These are phyloP conservation scores for Chaetomidium leptoderma DNA, from an alignment of 495 filamentous ascomycete genomes.

Conservation along the genomic window DNA sequence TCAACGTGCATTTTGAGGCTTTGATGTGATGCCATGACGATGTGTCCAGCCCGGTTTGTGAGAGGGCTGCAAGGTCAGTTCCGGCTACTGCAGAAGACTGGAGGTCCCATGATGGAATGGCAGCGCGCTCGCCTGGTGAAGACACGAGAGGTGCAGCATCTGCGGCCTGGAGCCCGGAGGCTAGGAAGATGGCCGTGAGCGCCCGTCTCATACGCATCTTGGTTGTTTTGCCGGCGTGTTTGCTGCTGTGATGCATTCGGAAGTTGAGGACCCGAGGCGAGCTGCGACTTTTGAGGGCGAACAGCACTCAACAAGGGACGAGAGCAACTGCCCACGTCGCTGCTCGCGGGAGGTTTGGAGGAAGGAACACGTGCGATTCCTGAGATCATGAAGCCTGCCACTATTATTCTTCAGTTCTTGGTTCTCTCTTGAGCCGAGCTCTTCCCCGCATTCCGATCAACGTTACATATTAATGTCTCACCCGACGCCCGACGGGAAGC, in stretches of 20 bases:
- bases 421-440: not conserved
- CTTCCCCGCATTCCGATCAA: slow-evolving; percentile 10
- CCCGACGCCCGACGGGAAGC: no score
- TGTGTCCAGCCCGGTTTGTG: slow-evolving; percentile 44
- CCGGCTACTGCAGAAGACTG: slow-evolving; percentile 43
- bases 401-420: no score
- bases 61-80: slow-evolving; percentile 41
- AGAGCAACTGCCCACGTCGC: no score
- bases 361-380: no score
- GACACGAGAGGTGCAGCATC: slow-evolving; percentile 12
- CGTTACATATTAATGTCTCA: slow-evolving; percentile 1
- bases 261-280: no score
- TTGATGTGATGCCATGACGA: slow-evolving; percentile 52
- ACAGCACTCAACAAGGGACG: no score
- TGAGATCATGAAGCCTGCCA: no score
- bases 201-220: slow-evolving; percentile 1
- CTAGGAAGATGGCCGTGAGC: not conserved
- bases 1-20: slow-evolving; percentile 49
- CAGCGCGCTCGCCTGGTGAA: slow-evolving; percentile 34
- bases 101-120: slow-evolving; percentile 55
- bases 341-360: no score
- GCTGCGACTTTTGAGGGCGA: not conserved
- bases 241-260: not conserved
- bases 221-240: not conserved
- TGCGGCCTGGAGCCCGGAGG: not conserved